These are phyloP conservation scores for Moesziomyces aphidis DNA, from an alignment of 1,284 basidiomycete species.

Conservation along the genomic window DNA sequence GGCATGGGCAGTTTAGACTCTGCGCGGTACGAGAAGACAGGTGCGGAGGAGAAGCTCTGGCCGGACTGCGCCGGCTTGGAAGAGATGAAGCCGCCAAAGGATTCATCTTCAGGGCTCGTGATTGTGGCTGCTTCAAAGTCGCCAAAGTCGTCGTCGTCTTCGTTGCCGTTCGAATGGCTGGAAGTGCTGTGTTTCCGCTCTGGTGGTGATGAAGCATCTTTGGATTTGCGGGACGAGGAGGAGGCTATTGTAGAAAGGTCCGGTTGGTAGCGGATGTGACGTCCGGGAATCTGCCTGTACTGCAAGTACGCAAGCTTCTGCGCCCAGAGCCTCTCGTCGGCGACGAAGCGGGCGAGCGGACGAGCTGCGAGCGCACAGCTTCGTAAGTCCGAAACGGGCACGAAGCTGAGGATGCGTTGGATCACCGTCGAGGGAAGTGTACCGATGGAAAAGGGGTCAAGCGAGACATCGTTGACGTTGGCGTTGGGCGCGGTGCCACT, in stretches of 20 bases:
- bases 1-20: conserved; percentile 38
- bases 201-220: neutral
- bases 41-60: conserved; percentile 34
- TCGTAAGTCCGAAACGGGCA: conserved; percentile 40
- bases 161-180: neutral
- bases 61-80: conserved; percentile 20
- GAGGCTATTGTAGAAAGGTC: conserved; percentile 34
- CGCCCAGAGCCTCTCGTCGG: conserved; percentile 55
- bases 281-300: conserved; percentile 46
- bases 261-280: conserved; percentile 29
- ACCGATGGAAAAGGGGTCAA: conserved; percentile 47
- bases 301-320: conserved; percentile 33
- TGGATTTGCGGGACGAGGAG: conserved; percentile 1
- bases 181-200: conserved; percentile 9
- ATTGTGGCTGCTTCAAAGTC: conserved; percentile 41
- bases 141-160: conserved; percentile 84
- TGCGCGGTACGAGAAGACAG: conserved; percentile 45
- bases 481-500: neutral
- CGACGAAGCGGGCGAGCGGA: conserved; percentile 50
- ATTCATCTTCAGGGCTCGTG: conserved; percentile 37
- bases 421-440: conserved; percentile 36
- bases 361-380: conserved; percentile 41
- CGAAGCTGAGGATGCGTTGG: conserved; percentile 43
- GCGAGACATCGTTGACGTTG: conserved; percentile 28
- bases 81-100: conserved; percentile 75